Conservation (phyloP, 164 flowering plant species). For the Akebia trifoliata region DNA sequence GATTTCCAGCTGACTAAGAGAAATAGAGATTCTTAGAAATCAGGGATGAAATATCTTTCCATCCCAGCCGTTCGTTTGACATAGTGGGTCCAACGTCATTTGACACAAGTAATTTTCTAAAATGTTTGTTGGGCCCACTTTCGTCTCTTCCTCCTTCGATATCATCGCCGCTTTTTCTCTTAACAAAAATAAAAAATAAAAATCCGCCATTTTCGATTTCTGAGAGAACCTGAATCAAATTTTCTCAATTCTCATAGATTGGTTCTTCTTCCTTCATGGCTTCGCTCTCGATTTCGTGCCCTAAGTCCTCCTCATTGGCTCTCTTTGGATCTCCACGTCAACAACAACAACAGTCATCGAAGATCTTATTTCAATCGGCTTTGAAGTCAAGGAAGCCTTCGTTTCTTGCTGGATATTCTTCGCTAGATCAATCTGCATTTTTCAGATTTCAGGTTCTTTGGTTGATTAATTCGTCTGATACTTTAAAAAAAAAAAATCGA, state of each 20-base stretch:
- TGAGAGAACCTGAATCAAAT: background rate
- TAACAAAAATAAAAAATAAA: no score
- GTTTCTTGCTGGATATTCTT: slow-evolving; percentile 15
- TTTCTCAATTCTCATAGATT: background rate
- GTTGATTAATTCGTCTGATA: background rate
- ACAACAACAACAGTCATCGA: slow-evolving; percentile 8
- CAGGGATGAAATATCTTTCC: no score
- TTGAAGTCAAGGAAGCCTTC: slow-evolving; percentile 6
- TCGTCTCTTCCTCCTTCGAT: slow-evolving; percentile 11
- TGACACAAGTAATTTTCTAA: no score
- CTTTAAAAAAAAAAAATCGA: no score
- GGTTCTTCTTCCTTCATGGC: slow-evolving; percentile 9
- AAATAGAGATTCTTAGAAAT: no score
- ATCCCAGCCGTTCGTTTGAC: no score
- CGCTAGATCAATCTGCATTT: background rate
- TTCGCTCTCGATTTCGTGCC: slow-evolving; percentile 21
- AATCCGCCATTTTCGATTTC: background rate
- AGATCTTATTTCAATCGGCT: slow-evolving; percentile 7
- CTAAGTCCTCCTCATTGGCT: background rate
- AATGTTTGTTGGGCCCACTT: no score
- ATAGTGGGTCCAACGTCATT: no score
- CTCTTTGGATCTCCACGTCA: background rate
- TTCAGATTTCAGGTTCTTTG: slow-evolving; percentile 15
- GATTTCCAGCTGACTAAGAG: no score
- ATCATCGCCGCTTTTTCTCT: slow-evolving; percentile 9